These are phyloP conservation scores for Floccularia luteovirens DNA, from an alignment of 768 basidiomycete species.

Conservation along the genomic window DNA sequence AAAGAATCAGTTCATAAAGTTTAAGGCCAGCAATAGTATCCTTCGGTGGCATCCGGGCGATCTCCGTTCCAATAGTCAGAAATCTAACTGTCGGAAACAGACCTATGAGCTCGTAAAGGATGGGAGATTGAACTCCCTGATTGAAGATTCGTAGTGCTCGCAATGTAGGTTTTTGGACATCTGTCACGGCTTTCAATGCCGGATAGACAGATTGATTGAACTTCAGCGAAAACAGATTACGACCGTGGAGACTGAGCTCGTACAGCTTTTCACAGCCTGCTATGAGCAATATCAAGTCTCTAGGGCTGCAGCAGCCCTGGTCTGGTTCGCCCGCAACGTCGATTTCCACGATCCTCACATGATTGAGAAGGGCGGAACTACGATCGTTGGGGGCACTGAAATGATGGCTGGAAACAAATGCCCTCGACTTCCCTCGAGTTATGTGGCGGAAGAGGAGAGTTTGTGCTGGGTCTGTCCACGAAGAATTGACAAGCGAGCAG, in stretches of 20 bases:
- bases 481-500: slow-evolving; percentile 8
- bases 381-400: too few species aligned
- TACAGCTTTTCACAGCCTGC: not conserved
- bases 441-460: slow-evolving; percentile 9
- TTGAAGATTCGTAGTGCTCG: slow-evolving; percentile 13
- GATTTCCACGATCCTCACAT: too few species aligned
- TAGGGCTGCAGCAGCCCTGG: too few species aligned
- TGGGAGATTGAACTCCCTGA: slow-evolving; percentile 33
- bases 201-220: too few species aligned
- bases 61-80: slow-evolving; percentile 28
- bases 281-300: too few species aligned
- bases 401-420: slow-evolving; percentile 4
- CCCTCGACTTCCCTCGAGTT: not conserved
- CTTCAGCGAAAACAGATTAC: not conserved
- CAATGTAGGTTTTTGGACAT: too few species aligned
- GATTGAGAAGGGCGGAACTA: too few species aligned
- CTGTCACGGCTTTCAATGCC: too few species aligned
- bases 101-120: slow-evolving; percentile 31
- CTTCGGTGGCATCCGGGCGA: slow-evolving; percentile 22
- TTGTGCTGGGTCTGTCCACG: slow-evolving; percentile 11
- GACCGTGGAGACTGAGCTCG: not conserved
- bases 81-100: slow-evolving; percentile 28
- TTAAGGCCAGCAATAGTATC: slow-evolving; percentile 10
- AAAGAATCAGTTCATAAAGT: slow-evolving; percentile 33
- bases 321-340: too few species aligned